These are phyloP conservation scores for Fusarium cicatricum DNA, from an alignment of 2,329 filamentous ascomycete genomes.

Conservation along the genomic window DNA sequence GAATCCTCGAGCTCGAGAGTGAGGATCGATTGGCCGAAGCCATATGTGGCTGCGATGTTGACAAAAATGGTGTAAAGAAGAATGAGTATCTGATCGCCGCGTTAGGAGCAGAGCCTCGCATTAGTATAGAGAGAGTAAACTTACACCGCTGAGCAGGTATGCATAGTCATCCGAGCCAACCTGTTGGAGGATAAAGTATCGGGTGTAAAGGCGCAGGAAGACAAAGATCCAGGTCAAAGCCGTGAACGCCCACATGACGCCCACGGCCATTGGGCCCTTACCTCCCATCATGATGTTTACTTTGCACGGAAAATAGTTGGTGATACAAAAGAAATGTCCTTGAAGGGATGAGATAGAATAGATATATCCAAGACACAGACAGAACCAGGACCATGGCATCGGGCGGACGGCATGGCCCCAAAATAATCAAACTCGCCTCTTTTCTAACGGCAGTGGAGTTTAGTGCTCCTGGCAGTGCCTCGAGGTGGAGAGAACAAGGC, in stretches of 20 bases:
- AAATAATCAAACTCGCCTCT: neutral
- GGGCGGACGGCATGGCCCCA: neutral
- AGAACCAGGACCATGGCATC: neutral
- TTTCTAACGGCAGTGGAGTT: too few relatives aligned
- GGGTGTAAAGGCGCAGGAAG: conserved; percentile 48
- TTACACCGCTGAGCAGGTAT: conserved; percentile 34
- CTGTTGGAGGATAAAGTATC: conserved; percentile 38
- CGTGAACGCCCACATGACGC: conserved; percentile 41
- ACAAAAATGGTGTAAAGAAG: conserved; percentile 45
- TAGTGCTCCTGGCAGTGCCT: neutral
- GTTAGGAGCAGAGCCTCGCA: neutral
- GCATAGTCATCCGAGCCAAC: conserved; percentile 47
- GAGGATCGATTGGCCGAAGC: conserved; percentile 45
- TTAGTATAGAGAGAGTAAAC: neutral
- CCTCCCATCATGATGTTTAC: conserved; percentile 28
- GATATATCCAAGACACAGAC: neutral
- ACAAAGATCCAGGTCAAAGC: conserved; percentile 43
- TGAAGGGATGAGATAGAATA: neutral
- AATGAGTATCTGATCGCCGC: conserved; percentile 31
- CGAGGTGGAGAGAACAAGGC: neutral
- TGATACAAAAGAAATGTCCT: neutral
- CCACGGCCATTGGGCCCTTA: conserved; percentile 28
- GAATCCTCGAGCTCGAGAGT: conserved; percentile 21
- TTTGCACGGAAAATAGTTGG: neutral
- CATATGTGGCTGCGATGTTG: conserved; percentile 42